Base-by-base conservation (phyloP, 2,329 filamentous ascomycete species). In the Myriangium duriaei region DNA sequence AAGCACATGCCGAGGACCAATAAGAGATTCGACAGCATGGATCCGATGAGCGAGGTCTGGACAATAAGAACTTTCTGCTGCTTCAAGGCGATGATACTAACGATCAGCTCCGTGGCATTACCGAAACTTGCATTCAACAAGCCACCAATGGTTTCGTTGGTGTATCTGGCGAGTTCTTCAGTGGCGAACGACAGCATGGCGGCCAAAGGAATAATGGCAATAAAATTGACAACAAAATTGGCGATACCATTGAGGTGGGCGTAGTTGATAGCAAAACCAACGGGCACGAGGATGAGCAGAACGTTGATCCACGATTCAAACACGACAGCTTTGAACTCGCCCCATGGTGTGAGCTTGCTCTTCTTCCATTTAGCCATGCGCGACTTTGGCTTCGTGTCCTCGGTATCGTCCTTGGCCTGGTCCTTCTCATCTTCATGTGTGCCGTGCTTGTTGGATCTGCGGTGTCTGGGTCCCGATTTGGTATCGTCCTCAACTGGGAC, bases 1-100 rank as follows among this genome's bases (percentile, higher is more conserved):
- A 92, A 95, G 56, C 79, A 91, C 76, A 87, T 92, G 40, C 85
- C 87, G 67, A 94, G 66, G 36, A 94, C 84, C 11, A 94, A 72
- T 3, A 94, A 71, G 42, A 96, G 60, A 55, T 95, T 95, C 30
- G 86, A 94, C 14, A 95, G 67, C 57, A 95, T 93, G 58, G 80
- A 87, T 40, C 87, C 87, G 45, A 95, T 83, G 17, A 96, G 68
- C 0, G 87, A 95, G 0, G 87, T 93, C 59, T 95, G 85, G 5
- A 95, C 86, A 43, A 96, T 92, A 21, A 80, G 64, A 15, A 92
- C 74, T 58, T 93, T 74, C 36, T 71, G 57, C 42, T 92, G 72
- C 17, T 72, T 63, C 32, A 95, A 63, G 1, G 87, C 87, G 49
- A 94, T 81, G 48, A 95, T 75, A 15, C 83, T 81, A 31, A 95